These are phyloP conservation scores for Geotrichum klebahnii DNA, from an alignment of 1,139 yeast genomes.

Conservation along the genomic window DNA sequence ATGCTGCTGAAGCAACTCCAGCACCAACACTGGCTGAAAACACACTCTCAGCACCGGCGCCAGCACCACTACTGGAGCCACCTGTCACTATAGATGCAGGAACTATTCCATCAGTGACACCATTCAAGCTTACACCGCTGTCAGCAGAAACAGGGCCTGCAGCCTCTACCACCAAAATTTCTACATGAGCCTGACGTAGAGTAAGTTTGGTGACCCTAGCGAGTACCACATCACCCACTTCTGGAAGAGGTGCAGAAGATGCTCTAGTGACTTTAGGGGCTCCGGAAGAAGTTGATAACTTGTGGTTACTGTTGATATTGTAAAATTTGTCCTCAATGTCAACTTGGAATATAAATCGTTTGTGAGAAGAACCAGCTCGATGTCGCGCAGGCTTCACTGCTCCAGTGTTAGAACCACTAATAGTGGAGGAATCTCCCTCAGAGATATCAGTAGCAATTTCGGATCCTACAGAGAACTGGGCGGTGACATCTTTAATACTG, in stretches of 20 bases:
- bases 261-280: conserved; percentile 29
- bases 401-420: neutral
- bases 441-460: neutral
- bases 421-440: neutral
- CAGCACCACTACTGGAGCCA: conserved; percentile 39
- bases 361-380: neutral
- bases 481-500: conserved; percentile 14
- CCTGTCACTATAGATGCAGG: conserved; percentile 18
- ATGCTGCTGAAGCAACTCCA: conserved; percentile 40
- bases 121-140: conserved; percentile 64
- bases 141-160: conserved; percentile 57
- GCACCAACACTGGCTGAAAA: conserved; percentile 38
- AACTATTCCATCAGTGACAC: conserved; percentile 40
- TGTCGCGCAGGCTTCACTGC: neutral
- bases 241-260: conserved; percentile 54
- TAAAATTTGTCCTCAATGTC: conserved; percentile 40
- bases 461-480: neutral
- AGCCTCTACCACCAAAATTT: conserved; percentile 74
- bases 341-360: conserved; percentile 31
- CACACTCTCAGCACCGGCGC: conserved; percentile 41
- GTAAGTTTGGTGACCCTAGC: conserved; percentile 68
- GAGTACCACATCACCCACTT: conserved; percentile 78
- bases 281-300: conserved; percentile 22
- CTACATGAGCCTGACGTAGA: conserved; percentile 71
- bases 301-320: conserved; percentile 26